Evolutionary conservation across 495 filamentous ascomycete species (phyloP).

Genomic region (Coniosporium apollinis): DNA sequence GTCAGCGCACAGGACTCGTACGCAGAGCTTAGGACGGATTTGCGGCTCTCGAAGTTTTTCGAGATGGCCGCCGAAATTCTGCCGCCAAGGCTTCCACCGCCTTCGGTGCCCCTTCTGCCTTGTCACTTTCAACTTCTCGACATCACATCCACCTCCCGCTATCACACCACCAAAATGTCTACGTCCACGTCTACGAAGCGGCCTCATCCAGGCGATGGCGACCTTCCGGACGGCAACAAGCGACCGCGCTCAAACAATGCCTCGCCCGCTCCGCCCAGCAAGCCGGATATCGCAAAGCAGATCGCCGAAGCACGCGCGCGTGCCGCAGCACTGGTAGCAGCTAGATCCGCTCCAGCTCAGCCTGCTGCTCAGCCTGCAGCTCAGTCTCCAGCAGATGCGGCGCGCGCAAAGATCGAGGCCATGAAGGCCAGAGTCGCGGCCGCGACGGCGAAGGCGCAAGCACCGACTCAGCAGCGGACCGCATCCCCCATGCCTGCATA

Average conservation of each 20-base stretch:
- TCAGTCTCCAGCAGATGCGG: constrained; percentile 1
- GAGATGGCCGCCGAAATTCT: too few species aligned
- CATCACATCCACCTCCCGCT: constrained; percentile 10
- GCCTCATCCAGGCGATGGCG: constrained; percentile 37
- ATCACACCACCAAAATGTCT: too few species aligned
- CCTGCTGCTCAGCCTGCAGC: constrained; percentile 26
- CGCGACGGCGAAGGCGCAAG: constrained; percentile 42
- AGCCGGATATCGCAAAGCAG: constrained; percentile 41
- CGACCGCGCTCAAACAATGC: constrained; percentile 42
- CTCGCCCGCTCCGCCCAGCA: constrained; percentile 33
- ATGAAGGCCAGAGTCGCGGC: constrained; percentile 18
- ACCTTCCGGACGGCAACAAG: constrained; percentile 34
- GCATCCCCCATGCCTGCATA: constrained; percentile 23
- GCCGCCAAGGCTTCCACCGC: too few species aligned
- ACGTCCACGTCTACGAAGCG: constrained; percentile 52
- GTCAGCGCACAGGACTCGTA: too few species aligned
- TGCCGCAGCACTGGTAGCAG: constrained; percentile 37
- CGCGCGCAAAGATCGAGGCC: constrained; percentile 13
- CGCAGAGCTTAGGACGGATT: too few species aligned
- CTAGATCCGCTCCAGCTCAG: constrained; percentile 22
- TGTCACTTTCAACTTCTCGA: neutral
- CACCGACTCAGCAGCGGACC: constrained; percentile 21
- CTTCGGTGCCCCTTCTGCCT: neutral
- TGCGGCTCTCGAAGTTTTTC: too few species aligned
- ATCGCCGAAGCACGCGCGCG: constrained; percentile 45